Evolutionary conservation across 2,329 filamentous ascomycete genomes (phyloP).

Genomic region (Fusarium caatingaense): DNA sequence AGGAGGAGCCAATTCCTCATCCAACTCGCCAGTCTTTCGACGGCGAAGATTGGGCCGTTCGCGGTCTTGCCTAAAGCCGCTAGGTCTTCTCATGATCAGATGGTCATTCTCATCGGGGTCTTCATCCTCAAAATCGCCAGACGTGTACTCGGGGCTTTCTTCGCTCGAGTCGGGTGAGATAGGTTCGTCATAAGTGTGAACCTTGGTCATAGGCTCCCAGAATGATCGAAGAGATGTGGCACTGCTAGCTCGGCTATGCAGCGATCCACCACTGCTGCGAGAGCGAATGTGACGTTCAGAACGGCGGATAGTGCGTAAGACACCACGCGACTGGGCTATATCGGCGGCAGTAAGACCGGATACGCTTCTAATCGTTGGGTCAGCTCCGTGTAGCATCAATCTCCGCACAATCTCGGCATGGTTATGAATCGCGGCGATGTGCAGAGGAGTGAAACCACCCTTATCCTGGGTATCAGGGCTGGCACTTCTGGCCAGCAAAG

Average conservation of each 20-base stretch:
- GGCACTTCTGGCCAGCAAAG: constrained; percentile 80
- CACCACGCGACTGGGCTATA: constrained; percentile 73
- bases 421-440: constrained; percentile 81
- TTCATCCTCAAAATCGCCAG: constrained; percentile 57
- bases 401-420: constrained; percentile 81
- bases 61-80: constrained; percentile 44
- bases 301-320: constrained; percentile 71
- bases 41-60: constrained; percentile 53
- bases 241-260: constrained; percentile 73
- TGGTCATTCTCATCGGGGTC: constrained; percentile 54
- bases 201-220: constrained; percentile 66
- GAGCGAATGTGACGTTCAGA: constrained; percentile 72
- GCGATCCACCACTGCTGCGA: constrained; percentile 73
- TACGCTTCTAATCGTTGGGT: constrained; percentile 75
- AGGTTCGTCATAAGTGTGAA: constrained; percentile 49
- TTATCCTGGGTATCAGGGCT: constrained; percentile 80
- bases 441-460: constrained; percentile 83
- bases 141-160: constrained; percentile 59
- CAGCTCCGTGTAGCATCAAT: constrained; percentile 78
- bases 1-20: constrained; percentile 61
- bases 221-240: constrained; percentile 74
- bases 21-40: constrained; percentile 52
- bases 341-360: constrained; percentile 78
- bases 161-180: constrained; percentile 57
- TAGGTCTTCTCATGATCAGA: constrained; percentile 52